These are phyloP conservation scores for Krasilnikovozyma curviuscula DNA, from an alignment of 768 basidiomycete genomes.

Conservation along the genomic window DNA sequence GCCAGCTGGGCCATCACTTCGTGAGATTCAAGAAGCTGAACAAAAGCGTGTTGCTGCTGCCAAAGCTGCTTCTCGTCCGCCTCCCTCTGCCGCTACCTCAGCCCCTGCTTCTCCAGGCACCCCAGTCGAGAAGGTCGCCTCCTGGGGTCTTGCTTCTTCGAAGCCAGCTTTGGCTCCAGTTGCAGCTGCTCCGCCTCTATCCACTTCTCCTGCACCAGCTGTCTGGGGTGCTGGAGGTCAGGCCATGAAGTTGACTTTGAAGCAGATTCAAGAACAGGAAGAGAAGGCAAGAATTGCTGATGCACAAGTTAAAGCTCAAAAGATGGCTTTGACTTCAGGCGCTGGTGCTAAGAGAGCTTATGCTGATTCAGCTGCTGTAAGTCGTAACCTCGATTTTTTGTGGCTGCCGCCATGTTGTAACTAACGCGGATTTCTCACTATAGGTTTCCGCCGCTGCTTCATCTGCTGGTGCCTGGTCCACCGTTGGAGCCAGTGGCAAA, in stretches of 20 bases:
- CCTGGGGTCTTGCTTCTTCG: slow-evolving; percentile 35
- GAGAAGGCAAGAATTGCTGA: slow-evolving; percentile 46
- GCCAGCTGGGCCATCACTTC: slow-evolving; percentile 44
- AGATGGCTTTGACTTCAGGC: neutral
- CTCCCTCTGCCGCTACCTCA: slow-evolving; percentile 21
- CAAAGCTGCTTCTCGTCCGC: slow-evolving; percentile 41
- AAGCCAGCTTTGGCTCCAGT: slow-evolving; percentile 48
- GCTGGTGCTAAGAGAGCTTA: slow-evolving; percentile 14
- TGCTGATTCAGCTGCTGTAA: slow-evolving; percentile 24
- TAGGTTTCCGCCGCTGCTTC: neutral
- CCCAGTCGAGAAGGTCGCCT: slow-evolving; percentile 47
- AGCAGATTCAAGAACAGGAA: slow-evolving; percentile 97
- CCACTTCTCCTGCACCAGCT: slow-evolving; percentile 26
- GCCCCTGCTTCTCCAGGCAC: slow-evolving; percentile 10
- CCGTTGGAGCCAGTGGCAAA: slow-evolving; percentile 65
- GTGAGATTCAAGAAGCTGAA: slow-evolving; percentile 92
- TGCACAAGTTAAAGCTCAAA: slow-evolving; percentile 14
- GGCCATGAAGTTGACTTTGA: slow-evolving; percentile 75
- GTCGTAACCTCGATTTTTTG: slow-evolving; percentile 17
- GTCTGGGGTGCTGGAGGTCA: too few relatives aligned
- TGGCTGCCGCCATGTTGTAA: slow-evolving; percentile 26
- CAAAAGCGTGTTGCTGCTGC: slow-evolving; percentile 54
- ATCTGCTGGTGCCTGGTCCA: slow-evolving; percentile 47
- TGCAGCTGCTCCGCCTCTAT: slow-evolving; percentile 33
- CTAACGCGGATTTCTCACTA: neutral